phyloP scores from a whole-genome alignment of 805 yeast species.

The Pichia ethanolica region DNA sequence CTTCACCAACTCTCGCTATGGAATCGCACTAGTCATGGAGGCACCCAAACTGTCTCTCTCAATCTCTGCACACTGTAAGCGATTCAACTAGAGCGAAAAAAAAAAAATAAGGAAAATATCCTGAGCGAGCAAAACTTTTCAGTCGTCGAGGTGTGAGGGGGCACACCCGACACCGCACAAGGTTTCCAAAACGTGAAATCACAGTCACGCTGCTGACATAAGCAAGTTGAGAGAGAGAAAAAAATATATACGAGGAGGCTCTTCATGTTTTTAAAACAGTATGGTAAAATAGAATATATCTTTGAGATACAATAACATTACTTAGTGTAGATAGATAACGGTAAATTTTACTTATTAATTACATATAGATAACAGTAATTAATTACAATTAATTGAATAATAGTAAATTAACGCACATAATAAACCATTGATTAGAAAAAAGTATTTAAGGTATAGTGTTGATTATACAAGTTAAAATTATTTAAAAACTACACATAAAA shows the following conservation, averaged over 20 bases:
- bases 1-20: not conserved
- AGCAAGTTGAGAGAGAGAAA: not conserved
- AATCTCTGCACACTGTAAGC: too few species aligned
- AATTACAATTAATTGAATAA: not conserved
- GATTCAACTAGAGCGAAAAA: not conserved
- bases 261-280: too few species aligned
- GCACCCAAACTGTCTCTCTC: too few species aligned
- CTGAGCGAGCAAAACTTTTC: too few species aligned
- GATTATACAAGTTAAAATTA: not conserved
- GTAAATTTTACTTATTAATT: too few species aligned
- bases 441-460: not conserved
- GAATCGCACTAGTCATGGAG: too few species aligned
- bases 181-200: not conserved
- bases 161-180: slow-evolving; percentile 3
- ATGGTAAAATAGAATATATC: too few species aligned
- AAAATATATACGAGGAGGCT: not conserved
- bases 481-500: not conserved
- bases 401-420: not conserved
- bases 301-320: too few species aligned
- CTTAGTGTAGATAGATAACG: too few species aligned
- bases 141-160: not conserved
- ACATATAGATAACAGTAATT: not conserved
- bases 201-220: slow-evolving; percentile 6
- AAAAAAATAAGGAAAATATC: not conserved
- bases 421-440: not conserved